Evolutionary conservation across 2,329 filamentous ascomycete genomes (phyloP).

Genomic region (Microascus cirrosus): DNA sequence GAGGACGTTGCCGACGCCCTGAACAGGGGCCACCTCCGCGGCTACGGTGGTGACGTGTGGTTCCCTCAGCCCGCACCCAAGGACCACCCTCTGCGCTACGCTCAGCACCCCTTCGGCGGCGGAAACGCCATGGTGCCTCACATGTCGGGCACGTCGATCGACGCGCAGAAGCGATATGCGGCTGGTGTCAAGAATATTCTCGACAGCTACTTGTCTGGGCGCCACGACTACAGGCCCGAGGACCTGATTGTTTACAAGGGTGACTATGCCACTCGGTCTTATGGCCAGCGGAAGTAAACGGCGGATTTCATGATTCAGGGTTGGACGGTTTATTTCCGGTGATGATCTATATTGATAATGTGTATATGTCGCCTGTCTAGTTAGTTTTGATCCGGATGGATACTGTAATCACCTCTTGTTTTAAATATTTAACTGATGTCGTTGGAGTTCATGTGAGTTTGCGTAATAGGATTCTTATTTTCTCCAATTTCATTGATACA

Average conservation of each 20-base stretch:
- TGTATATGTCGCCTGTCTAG: background rate
- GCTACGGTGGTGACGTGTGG: conserved; percentile 87
- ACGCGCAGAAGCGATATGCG: conserved; percentile 89
- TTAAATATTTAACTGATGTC: too few species aligned
- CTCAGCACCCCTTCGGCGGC: conserved; percentile 89
- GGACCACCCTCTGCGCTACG: conserved; percentile 86
- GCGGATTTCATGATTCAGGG: background rate
- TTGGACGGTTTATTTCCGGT: background rate
- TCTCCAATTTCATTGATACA: too few species aligned
- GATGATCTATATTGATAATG: background rate
- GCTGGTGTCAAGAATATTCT: conserved; percentile 82
- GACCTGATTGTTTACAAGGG: conserved; percentile 85
- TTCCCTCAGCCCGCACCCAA: conserved; percentile 93
- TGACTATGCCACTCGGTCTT: conserved; percentile 91
- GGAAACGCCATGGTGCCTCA: conserved; percentile 98
- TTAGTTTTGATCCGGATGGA: too few species aligned
- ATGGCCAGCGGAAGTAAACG: conserved; percentile 48
- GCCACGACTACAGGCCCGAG: conserved; percentile 76
- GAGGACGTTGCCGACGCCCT: conserved; percentile 94
- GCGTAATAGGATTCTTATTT: too few species aligned
- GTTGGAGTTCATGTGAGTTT: too few species aligned
- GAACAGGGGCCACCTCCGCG: conserved; percentile 80
- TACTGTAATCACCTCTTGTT: too few species aligned
- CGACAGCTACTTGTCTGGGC: conserved; percentile 79
- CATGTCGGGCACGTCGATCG: conserved; percentile 98